These are phyloP conservation scores for Lasiodiplodia citricola DNA, from an alignment of 2,329 filamentous ascomycete species.

Conservation along the genomic window DNA sequence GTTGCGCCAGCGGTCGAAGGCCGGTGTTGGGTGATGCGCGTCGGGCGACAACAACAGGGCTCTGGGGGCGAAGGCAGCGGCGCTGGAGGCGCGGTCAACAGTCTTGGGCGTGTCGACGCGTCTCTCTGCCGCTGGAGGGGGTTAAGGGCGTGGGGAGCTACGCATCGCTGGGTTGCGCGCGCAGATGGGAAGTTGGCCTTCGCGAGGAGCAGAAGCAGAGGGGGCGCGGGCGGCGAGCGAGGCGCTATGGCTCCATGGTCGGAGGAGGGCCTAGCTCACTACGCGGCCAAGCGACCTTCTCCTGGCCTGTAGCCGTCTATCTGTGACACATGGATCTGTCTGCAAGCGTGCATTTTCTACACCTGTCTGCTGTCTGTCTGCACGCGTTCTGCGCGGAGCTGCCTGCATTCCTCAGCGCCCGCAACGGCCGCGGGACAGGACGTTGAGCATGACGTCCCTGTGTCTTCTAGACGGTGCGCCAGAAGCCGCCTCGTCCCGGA, in stretches of 20 bases:
- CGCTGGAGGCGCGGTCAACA: slow-evolving; percentile 23
- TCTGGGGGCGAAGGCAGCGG: slow-evolving; percentile 8
- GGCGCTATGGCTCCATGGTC: slow-evolving; percentile 18
- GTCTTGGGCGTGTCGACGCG: slow-evolving; percentile 19
- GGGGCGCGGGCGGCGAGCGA: slow-evolving; percentile 12
- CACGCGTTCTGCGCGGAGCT: not conserved
- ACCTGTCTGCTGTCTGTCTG: not conserved
- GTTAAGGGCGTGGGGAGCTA: slow-evolving; percentile 19
- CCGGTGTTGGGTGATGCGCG: not conserved
- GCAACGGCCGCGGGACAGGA: not conserved
- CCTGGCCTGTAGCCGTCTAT: slow-evolving; percentile 16
- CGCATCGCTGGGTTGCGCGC: slow-evolving; percentile 26
- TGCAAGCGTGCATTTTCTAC: slow-evolving; percentile 14
- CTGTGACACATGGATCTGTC: slow-evolving; percentile 7
- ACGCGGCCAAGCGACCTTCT: slow-evolving; percentile 20
- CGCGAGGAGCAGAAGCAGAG: slow-evolving; percentile 25
- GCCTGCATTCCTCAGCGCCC: not conserved
- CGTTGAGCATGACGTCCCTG: slow-evolving; percentile 17
- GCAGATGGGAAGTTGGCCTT: slow-evolving; percentile 13
- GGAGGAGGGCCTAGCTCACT: slow-evolving; percentile 13
- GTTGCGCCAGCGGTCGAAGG: slow-evolving; percentile 11
- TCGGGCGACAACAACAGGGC: slow-evolving; percentile 8
- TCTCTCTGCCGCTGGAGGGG: slow-evolving; percentile 25
- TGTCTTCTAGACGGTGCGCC: slow-evolving; percentile 20
- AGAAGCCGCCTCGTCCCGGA: slow-evolving; percentile 24